phyloP scores from a whole-genome alignment of 108 stramenopile genomes.

The Cyclotella kingstonii region DNA sequence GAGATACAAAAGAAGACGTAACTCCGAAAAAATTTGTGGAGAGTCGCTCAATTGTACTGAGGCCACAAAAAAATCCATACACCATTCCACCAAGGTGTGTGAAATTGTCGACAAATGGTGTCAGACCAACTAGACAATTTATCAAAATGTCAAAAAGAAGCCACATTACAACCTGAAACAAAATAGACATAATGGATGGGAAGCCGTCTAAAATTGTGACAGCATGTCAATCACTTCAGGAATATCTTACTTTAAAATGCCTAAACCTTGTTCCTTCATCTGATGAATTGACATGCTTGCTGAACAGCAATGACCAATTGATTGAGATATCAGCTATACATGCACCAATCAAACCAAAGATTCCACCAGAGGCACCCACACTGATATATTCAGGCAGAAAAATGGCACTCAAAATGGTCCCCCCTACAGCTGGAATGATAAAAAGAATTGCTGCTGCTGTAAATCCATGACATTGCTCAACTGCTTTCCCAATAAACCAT shows the following conservation, averaged over 20 bases:
- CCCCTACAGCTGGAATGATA: slow-evolving; percentile 81
- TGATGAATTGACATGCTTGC: slow-evolving; percentile 52
- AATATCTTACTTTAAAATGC: slow-evolving; percentile 35
- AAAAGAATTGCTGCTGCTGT: slow-evolving; percentile 67
- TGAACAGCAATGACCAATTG: slow-evolving; percentile 85
- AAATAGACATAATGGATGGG: not conserved
- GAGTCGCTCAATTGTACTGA: slow-evolving; percentile 72
- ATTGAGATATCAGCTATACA: slow-evolving; percentile 86
- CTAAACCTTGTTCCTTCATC: slow-evolving; percentile 45
- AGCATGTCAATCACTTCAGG: not conserved
- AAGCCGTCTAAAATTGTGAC: not conserved
- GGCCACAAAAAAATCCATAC: slow-evolving; percentile 78
- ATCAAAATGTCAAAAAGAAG: slow-evolving; percentile 76
- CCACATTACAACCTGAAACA: slow-evolving; percentile 52
- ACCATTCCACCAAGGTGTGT: slow-evolving; percentile 82
- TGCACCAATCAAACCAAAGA: slow-evolving; percentile 89
- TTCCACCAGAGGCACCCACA: slow-evolving; percentile 94
- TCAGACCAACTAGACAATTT: slow-evolving; percentile 80
- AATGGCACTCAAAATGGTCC: slow-evolving; percentile 85
- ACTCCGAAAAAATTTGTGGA: slow-evolving; percentile 71
- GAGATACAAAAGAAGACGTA: slow-evolving; percentile 23
- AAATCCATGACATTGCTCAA: slow-evolving; percentile 89
- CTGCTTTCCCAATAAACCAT: slow-evolving; percentile 83
- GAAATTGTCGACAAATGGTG: slow-evolving; percentile 91
- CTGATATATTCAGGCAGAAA: slow-evolving; percentile 88